Evolutionary conservation across 352 stramenopile genomes (phyloP).

Genomic region (Sclerospora graminicola): DNA sequence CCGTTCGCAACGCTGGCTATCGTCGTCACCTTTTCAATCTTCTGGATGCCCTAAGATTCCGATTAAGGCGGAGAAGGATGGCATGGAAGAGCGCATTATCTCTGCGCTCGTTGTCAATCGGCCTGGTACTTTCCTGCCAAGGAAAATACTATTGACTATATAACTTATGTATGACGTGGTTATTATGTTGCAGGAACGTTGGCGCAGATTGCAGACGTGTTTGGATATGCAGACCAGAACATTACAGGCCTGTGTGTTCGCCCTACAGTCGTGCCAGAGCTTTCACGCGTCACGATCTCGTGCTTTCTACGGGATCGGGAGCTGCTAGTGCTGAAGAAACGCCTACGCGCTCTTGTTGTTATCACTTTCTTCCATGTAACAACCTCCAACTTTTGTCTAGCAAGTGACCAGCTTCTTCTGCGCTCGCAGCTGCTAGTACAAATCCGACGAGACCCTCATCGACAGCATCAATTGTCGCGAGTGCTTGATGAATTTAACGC

Average conservation of each 20-base stretch:
- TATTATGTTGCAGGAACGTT: constrained; percentile 28
- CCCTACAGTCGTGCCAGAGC: constrained; percentile 58
- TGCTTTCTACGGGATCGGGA: constrained; percentile 45
- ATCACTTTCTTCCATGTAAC: constrained; percentile 78
- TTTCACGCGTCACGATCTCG: constrained; percentile 69
- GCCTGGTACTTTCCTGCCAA: no score
- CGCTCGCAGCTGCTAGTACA: constrained; percentile 51
- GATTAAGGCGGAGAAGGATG: neutral
- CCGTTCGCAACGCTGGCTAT: no score
- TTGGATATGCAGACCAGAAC: constrained; percentile 61
- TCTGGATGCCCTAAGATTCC: no score
- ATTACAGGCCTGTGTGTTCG: constrained; percentile 64
- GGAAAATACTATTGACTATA: no score
- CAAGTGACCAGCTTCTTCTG: constrained; percentile 54
- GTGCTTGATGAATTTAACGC: constrained; percentile 25
- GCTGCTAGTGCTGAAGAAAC: constrained; percentile 40
- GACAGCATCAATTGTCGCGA: constrained; percentile 20
- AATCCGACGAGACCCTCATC: constrained; percentile 16
- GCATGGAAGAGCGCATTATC: constrained; percentile 54
- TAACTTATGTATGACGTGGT: no score
- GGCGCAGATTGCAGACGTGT: constrained; percentile 59
- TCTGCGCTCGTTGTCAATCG: constrained; percentile 66
- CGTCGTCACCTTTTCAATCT: no score
- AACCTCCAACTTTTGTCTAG: constrained; percentile 44
- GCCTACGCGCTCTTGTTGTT: constrained; percentile 47